phyloP scores from a whole-genome alignment of 345 rosid species.

The Eucalyptus regnans region DNA sequence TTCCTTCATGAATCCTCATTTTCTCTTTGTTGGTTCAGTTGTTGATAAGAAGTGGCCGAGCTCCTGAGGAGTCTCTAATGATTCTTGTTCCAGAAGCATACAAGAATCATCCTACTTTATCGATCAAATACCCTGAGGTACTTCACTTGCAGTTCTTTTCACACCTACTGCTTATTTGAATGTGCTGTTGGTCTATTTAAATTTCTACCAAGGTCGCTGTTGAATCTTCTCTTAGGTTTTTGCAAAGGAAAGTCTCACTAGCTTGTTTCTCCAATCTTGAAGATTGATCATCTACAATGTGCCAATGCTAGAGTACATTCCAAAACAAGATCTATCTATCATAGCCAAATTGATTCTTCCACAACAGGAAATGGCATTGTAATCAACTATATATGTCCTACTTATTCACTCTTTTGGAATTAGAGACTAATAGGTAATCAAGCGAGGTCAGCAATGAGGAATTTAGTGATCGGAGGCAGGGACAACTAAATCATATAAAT shows the following conservation, averaged over 20 bases:
- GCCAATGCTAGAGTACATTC: not conserved
- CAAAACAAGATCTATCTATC: not conserved
- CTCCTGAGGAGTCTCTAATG: slow-evolving; percentile 92
- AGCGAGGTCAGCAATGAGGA: not conserved
- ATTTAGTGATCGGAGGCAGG: not conserved
- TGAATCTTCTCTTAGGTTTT: not conserved
- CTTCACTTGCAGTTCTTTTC: not conserved
- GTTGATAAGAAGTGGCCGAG: slow-evolving; percentile 83
- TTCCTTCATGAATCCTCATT: not conserved
- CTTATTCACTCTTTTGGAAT: not conserved
- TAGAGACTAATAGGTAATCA: not conserved
- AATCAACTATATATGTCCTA: not conserved
- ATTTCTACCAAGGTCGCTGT: not conserved
- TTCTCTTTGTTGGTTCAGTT: slow-evolving; percentile 27
- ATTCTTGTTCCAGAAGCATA: slow-evolving; percentile 99
- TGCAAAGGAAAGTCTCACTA: not conserved
- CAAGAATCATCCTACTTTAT: slow-evolving; percentile 89
- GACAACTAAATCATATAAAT: not conserved
- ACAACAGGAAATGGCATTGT: not conserved
- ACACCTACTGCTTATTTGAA: not conserved
- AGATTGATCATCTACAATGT: not conserved
- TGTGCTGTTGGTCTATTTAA: not conserved
- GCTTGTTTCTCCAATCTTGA: not conserved
- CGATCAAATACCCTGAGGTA: slow-evolving; percentile 91
- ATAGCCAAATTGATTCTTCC: not conserved